Base-by-base conservation (phyloP, 495 filamentous ascomycete species). In the Hapsidospora chrysogenum region DNA sequence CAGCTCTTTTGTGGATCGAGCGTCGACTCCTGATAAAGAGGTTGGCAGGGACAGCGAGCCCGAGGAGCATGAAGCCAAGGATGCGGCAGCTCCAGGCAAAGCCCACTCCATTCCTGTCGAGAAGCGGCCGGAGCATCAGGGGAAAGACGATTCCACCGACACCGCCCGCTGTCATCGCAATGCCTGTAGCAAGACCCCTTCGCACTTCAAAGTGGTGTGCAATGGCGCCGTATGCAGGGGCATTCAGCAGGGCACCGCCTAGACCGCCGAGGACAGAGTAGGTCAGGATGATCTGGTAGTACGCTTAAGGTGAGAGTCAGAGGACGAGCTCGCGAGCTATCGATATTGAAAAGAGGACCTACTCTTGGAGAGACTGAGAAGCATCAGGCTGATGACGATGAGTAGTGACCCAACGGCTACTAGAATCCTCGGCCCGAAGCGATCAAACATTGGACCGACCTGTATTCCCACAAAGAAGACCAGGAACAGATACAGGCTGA, bases 361-460 rank as follows among this genome's bases (percentile, higher is more conserved):
- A 62, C 58, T 48, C 36, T 57, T 40, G 31, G 52, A 61, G 38
- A 58, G 46, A 29, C 49, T 70, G 10, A 79, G 52, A 9, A 79
- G 49, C 29, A 80, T 52, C 38, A 77, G 57, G 18, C 64, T 72
- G 3, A 52, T 39, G 19, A 70, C 51, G n/a, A 70, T 63, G 20
- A 63, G 49, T 17, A 64, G 15, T 13, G 63, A 65, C 3, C 74
- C 73, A 4, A 50, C 50, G 10, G 64, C 50, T 0, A 78, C 53
- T 17, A 78, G 48, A n/a, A 54, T 22, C 14, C 70, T 52, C 2
- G 73, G 63, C 0, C 74, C 75, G 37, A 71, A 64, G 2, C 61
- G 58, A 44, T 80, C 76, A 37, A 80, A 80, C 3, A 80, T 42
- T n/a, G 76, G 74, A 2, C 76, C 76, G 27, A 75, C 65, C 44